phyloP scores from a whole-genome alignment of 495 filamentous ascomycete genomes.

The Annulohypoxylon maeteangense region DNA sequence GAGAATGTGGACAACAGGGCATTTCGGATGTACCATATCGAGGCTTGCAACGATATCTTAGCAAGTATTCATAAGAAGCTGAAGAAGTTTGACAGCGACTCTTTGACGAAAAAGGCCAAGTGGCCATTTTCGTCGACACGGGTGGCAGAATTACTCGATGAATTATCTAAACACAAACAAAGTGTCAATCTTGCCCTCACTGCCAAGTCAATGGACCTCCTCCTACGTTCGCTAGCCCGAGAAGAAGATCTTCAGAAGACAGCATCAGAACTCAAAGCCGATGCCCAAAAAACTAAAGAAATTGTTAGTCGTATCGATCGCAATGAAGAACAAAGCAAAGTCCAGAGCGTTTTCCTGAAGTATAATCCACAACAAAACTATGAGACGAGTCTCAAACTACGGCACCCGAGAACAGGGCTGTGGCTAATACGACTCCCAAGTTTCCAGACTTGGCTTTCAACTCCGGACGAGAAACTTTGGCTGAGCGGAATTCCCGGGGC shows the following conservation, averaged over 20 bases:
- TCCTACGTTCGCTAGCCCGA: constrained; percentile 26
- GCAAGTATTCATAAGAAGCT: not conserved
- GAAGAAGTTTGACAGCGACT: constrained; percentile 1
- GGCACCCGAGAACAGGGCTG: constrained; percentile 50
- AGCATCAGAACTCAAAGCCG: constrained; percentile 8
- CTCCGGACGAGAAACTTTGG: constrained; percentile 46
- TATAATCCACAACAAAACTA: constrained; percentile 43
- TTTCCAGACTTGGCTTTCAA: constrained; percentile 47
- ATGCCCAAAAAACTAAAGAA: constrained; percentile 27
- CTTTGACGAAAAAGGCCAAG: not conserved
- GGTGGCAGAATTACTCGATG: constrained; percentile 43
- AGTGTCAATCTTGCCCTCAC: constrained; percentile 47
- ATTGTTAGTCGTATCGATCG: constrained; percentile 35
- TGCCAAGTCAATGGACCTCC: constrained; percentile 42
- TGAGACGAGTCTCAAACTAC: constrained; percentile 44
- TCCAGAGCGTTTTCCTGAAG: constrained; percentile 46
- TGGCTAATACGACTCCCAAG: constrained; percentile 48
- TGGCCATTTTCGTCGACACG: constrained; percentile 24
- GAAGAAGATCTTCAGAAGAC: constrained; percentile 15
- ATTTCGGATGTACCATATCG: constrained; percentile 16
- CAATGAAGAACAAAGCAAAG: constrained; percentile 33
- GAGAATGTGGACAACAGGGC: constrained; percentile 4
- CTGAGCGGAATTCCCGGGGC: constrained; percentile 55
- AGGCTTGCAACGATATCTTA: constrained; percentile 12
- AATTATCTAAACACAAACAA: constrained; percentile 47